Percentiles rank a stretch among this genome's conserved stretches.
These are phyloP conservation scores for Pseudofabraea citricarpa DNA, from an alignment of 2,329 filamentous ascomycete genomes.

Conservation along the genomic window DNA sequence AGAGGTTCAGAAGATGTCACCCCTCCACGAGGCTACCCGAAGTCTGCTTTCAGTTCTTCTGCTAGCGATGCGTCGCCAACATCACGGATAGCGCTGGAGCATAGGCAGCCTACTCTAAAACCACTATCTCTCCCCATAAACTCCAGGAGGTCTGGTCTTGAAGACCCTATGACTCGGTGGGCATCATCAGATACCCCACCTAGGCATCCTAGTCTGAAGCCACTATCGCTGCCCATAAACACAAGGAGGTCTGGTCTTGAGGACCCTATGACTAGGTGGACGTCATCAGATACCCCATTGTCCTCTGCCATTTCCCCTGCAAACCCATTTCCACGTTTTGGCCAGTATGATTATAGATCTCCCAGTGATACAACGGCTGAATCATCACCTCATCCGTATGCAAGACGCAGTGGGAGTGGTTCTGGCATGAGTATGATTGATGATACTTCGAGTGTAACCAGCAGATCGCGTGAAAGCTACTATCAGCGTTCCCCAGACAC, in stretches of 20 bases:
- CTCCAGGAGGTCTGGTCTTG: slow-evolving; percentile 19
- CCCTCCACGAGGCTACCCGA: slow-evolving; percentile 24
- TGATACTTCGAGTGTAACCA: slow-evolving; percentile 43
- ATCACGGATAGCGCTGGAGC: slow-evolving; percentile 24
- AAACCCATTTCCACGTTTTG: slow-evolving; percentile 19
- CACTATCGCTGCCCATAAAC: slow-evolving; percentile 29
- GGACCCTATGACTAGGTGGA: slow-evolving; percentile 26
- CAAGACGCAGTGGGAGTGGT: slow-evolving; percentile 41
- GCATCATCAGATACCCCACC: slow-evolving; percentile 19
- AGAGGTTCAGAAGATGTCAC: slow-evolving; percentile 24
- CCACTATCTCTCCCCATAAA: slow-evolving; percentile 30
- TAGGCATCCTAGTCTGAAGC: slow-evolving; percentile 25
- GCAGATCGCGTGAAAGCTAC: slow-evolving; percentile 54
- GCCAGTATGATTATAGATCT: slow-evolving; percentile 23
- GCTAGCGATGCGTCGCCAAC: slow-evolving; percentile 28
- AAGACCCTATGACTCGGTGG: slow-evolving; percentile 26
- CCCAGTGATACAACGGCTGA: slow-evolving; percentile 25
- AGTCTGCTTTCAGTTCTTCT: slow-evolving; percentile 25
- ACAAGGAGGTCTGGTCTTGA: slow-evolving; percentile 20
- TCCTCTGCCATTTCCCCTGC: slow-evolving; percentile 23
- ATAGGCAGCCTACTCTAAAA: slow-evolving; percentile 24
- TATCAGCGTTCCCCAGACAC: slow-evolving; percentile 44
- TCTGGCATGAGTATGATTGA: slow-evolving; percentile 37
- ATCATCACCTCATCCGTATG: slow-evolving; percentile 22
- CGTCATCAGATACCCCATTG: slow-evolving; percentile 18